Base-by-base conservation (phyloP, 2,329 filamentous ascomycete species). In the Neofusicoccum sp. region DNA sequence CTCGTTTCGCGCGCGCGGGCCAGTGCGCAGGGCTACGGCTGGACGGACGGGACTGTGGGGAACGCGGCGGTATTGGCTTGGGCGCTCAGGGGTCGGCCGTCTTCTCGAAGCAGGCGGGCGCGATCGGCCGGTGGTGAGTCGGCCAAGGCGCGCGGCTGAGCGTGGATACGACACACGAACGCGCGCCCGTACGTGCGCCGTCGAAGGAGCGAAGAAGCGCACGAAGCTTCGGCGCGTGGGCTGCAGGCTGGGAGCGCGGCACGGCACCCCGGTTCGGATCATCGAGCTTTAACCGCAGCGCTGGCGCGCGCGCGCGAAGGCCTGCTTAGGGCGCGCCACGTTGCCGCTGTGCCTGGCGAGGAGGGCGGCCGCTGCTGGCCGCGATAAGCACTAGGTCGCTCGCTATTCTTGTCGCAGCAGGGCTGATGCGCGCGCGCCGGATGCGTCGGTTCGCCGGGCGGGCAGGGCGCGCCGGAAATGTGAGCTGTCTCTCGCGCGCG, bases 391-490 rank as follows among this genome's bases (percentile, higher is more conserved):
- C 52, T 56, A 56, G 52, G 37, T 28, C 39, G 52, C 52, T 56
- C 52, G 52, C 54, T 58, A 58, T 58, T 58, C 54, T 58, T 58
- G 54, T 58, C 54, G 54, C 54, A 58, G 52, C 52, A 29, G 37
- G 37, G 41, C 16, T 45, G 49, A 28, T 31, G 50, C 50, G 28
- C 34, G 34, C 50, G 31, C 37, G 52, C 50, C 54, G 54, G 54
- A 58, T 45, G 41, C 54, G 41, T 58, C 54, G 54, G 54, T 29
- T n/a, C 41, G 29, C 29, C 22, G 22, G 22, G 52, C 22, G 37
- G 28, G 37, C n/a, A 16, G 22, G 41, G 6, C 28, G 28, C 9
- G 8, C 6, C n/a, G 43, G 43, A 28, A 36, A 50, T 36, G 41
- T 36, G 54, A 58, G 39, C 41, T 45, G 54, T 58, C 54, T 45